These are phyloP conservation scores for Wickerhamiella azyma DNA, from an alignment of 805 yeast species.

Conservation along the genomic window DNA sequence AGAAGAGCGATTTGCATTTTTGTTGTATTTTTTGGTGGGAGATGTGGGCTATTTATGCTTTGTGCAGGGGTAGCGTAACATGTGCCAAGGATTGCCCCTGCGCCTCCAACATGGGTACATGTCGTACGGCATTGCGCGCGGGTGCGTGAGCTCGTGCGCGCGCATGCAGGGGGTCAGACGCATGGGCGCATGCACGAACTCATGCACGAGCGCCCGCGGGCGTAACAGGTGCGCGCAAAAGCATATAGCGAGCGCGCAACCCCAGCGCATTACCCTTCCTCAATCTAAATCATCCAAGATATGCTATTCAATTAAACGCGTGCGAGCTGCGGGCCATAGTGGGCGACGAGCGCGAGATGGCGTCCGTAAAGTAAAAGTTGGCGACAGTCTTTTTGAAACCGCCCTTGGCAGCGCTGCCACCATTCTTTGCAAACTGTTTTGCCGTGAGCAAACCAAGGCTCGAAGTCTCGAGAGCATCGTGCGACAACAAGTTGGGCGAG, in stretches of 20 bases:
- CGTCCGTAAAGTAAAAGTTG: conserved; percentile 81
- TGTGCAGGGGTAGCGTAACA: no score
- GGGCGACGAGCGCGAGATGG: conserved; percentile 72
- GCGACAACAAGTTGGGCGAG: conserved; percentile 69
- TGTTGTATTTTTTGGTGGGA: no score
- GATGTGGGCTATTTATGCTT: neutral
- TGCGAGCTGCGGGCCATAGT: conserved; percentile 83
- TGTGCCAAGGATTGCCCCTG: neutral
- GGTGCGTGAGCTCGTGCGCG: no score
- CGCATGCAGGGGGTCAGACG: no score
- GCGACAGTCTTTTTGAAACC: conserved; percentile 55
- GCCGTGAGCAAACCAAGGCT: conserved; percentile 41
- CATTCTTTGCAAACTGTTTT: conserved; percentile 27
- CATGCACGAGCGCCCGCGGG: no score
- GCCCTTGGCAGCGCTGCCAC: conserved; percentile 28
- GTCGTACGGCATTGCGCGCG: neutral
- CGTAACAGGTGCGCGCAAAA: no score
- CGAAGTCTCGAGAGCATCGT: conserved; percentile 60
- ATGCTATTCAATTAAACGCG: conserved; percentile 18
- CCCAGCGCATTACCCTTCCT: neutral
- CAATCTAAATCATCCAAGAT: neutral
- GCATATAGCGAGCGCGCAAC: no score
- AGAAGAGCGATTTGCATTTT: neutral
- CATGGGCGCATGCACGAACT: no score
- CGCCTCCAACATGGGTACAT: neutral